A percentile compares a stretch with the other conserved stretches of the same genome.
Evolutionary conservation across 352 stramenopile genomes (phyloP).

Genomic region (Porosira glacialis): DNA sequence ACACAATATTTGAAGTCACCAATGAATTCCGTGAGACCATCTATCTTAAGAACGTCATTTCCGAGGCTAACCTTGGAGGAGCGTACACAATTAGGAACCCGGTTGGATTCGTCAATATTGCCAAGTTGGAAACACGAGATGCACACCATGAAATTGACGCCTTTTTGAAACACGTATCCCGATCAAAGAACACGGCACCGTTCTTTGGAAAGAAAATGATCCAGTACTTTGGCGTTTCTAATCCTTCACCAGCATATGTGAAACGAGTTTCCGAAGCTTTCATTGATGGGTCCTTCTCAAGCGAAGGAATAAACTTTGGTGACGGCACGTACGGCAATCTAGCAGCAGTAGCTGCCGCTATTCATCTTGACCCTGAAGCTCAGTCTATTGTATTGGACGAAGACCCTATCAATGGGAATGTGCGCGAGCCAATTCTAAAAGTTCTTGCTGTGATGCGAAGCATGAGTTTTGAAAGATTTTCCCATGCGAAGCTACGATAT

Average conservation of each 20-base stretch:
- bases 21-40: conserved; percentile 46
- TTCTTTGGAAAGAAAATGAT: conserved; percentile 67
- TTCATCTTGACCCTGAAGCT: conserved; percentile 67
- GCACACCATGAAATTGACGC: conserved; percentile 73
- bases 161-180: conserved; percentile 65
- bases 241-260: conserved; percentile 68
- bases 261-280: conserved; percentile 62
- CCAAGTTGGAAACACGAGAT: conserved; percentile 50
- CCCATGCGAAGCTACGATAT: conserved; percentile 32
- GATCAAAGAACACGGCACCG: conserved; percentile 56
- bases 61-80: conserved; percentile 36
- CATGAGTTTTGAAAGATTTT: conserved; percentile 31
- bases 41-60: conserved; percentile 59
- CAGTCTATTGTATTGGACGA: conserved; percentile 50
- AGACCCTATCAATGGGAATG: conserved; percentile 57
- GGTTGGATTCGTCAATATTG: conserved; percentile 51
- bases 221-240: conserved; percentile 65
- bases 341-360: conserved; percentile 62
- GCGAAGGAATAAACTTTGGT: conserved; percentile 45
- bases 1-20: conserved; percentile 59
- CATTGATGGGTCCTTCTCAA: conserved; percentile 43
- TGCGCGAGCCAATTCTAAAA: conserved; percentile 68
- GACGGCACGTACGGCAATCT: conserved; percentile 64
- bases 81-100: conserved; percentile 58
- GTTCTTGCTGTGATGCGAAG: conserved; percentile 55